Conservation (phyloP, 2,329 filamentous ascomycete genomes). For the Aspergillus spinulosporus region DNA sequence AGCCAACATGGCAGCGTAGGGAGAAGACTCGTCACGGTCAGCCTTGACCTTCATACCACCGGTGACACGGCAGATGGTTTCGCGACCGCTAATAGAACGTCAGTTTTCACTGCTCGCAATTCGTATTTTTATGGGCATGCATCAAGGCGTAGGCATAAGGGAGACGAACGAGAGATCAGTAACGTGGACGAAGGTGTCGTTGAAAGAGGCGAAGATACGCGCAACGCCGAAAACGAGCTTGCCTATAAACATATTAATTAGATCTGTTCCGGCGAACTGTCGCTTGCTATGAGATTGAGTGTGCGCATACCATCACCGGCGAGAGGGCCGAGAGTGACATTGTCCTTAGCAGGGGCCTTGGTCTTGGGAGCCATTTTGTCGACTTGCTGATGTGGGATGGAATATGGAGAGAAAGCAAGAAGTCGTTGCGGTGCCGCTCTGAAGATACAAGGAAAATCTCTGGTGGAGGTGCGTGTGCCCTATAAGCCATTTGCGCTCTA, state of each 20-base stretch:
- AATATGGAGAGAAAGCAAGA: conserved; percentile 37
- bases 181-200: conserved; percentile 95
- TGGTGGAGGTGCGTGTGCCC: conserved; percentile 37
- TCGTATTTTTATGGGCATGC: neutral
- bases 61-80: conserved; percentile 99
- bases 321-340: conserved; percentile 96
- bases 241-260: conserved; percentile 54
- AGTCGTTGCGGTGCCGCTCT: conserved; percentile 24
- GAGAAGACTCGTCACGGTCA: conserved; percentile 99
- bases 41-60: conserved; percentile 99
- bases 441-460: conserved; percentile 29
- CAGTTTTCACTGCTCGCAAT: conserved; percentile 13
- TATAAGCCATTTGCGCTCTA: conserved; percentile 23
- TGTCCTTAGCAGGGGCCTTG: conserved; percentile 80
- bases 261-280: neutral
- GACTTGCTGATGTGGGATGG: conserved; percentile 46
- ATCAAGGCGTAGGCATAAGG: neutral
- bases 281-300: too few relatives aligned
- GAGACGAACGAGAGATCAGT: conserved; percentile 87
- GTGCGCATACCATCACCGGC: conserved; percentile 87
- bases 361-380: conserved; percentile 89
- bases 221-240: conserved; percentile 98
- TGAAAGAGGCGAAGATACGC: conserved; percentile 95
- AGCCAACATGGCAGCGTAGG: conserved; percentile 99
- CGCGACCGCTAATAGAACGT: conserved; percentile 73